These are phyloP conservation scores for Fusarium sp. DNA, from an alignment of 2,329 filamentous ascomycete genomes.

Conservation along the genomic window DNA sequence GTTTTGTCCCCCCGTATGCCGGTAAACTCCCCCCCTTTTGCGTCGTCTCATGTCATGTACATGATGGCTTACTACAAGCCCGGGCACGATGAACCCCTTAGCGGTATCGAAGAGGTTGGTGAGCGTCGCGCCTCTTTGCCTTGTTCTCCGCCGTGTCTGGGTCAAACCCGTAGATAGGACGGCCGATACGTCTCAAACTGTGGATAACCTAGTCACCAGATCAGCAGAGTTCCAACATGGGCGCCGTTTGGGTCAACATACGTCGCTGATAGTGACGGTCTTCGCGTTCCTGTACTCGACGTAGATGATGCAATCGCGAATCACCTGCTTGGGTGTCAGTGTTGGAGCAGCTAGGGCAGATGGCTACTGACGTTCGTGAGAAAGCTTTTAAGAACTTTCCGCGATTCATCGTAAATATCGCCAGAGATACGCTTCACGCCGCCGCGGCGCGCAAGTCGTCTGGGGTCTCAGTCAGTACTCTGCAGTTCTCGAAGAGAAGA, in stretches of 20 bases:
- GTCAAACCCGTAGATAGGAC: constrained; percentile 70
- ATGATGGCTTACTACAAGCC: neutral
- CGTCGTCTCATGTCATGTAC: neutral
- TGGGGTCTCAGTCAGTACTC: constrained; percentile 45
- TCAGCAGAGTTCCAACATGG: constrained; percentile 13
- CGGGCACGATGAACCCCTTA: neutral
- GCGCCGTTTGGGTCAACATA: constrained; percentile 51
- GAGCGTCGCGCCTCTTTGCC: neutral
- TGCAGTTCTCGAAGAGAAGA: neutral
- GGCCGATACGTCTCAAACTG: constrained; percentile 59
- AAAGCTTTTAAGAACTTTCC: constrained; percentile 62
- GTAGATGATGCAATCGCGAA: constrained; percentile 61
- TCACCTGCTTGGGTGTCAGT: constrained; percentile 56
- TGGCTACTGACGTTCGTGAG: constrained; percentile 59
- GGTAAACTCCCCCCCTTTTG: neutral
- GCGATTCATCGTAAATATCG: constrained; percentile 71
- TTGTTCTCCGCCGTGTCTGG: constrained; percentile 47
- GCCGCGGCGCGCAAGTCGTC: constrained; percentile 79
- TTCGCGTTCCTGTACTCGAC: constrained; percentile 68
- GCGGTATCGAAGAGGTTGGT: neutral
- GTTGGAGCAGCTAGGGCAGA: neutral
- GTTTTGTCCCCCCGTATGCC: constrained; percentile 5
- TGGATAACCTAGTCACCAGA: constrained; percentile 63
- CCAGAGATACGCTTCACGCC: constrained; percentile 80
- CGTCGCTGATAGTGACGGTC: constrained; percentile 73